Base-by-base conservation (phyloP, 768 basidiomycete species). In the Fomitopsis serialis region DNA sequence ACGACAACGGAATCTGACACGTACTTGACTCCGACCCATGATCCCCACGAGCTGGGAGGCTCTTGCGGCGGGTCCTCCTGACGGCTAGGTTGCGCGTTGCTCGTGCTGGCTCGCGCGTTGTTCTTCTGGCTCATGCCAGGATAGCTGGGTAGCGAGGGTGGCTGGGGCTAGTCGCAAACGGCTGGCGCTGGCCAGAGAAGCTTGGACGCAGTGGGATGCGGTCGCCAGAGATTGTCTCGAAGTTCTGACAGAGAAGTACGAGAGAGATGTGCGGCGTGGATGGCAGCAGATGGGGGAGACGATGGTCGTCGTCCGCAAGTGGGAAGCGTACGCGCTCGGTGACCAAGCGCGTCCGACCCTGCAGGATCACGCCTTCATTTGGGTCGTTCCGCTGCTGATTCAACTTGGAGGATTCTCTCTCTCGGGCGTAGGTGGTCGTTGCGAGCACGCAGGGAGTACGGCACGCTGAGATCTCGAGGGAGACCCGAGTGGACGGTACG, bases 1-100 rank as follows among this genome's bases (percentile, higher is more conserved):
- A 21, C 29, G 43, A 47, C 43, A 48, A 50, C 42, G 42, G 25
- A 35, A 52, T 11, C 42, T 48, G 27, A 44, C n/a, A 73, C 79
- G 56, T 48, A 87, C 87, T 74, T 85, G 69, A 72, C 75, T 24
- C 80, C 82, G 45, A 68, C 63, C 86, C 87, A 89, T 22, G 81
- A 76, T 19, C 88, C 85, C 88, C 89, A 91, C 52, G 74, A 66
- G 59, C 87, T 81, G 53, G 77, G 77, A 54, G 68, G 67, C 49
- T 79, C 76, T 48, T 59, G 61, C 43, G n/a, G n/a, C n/a, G 68
- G 48, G 21, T 58, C 53, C 51, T 50, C 66, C 50, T 58, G 62
- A 56, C 61, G 51, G 53, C 45, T 50, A 21, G 62, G 52, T 25
- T 50, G 53, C 36, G 54, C 59, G 13, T 55, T 42, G 27, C 68